Percentiles rank a stretch among this genome's conserved stretches.
These are phyloP conservation scores for Symbiodinium pilosum DNA, from an alignment of 73 alveolate genomes.

Conservation along the genomic window DNA sequence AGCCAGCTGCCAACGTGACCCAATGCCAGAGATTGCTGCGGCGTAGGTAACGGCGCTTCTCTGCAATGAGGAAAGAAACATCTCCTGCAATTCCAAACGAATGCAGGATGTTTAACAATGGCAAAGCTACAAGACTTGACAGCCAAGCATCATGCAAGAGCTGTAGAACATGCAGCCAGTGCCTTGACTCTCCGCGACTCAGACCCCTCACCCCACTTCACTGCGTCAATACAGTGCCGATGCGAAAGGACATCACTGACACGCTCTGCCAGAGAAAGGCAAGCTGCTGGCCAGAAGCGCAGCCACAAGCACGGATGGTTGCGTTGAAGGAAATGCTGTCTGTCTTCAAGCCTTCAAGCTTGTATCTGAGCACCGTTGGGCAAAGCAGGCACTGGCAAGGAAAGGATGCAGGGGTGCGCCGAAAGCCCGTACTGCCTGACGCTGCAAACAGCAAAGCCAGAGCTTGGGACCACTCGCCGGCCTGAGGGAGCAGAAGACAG, in stretches of 20 bases:
- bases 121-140: neutral
- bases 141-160: neutral
- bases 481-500: neutral
- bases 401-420: too few relatives aligned
- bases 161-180: constrained; percentile 28
- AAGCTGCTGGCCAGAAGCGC: neutral
- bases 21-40: constrained; percentile 37
- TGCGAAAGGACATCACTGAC: too few relatives aligned
- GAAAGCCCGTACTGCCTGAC: neutral
- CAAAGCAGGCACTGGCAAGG: too few relatives aligned
- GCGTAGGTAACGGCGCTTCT: constrained; percentile 1
- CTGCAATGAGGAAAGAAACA: neutral
- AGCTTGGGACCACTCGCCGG: constrained; percentile 40
- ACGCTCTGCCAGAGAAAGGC: neutral
- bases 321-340: constrained; percentile 58
- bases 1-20: constrained; percentile 2
- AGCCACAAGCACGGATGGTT: constrained; percentile 45
- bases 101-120: neutral
- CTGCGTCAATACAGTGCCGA: too few relatives aligned
- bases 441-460: neutral
- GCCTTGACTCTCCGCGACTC: neutral
- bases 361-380: too few relatives aligned
- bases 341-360: neutral
- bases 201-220: neutral
- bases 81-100: neutral